Conservation (phyloP, 345 rosid genomes). For the Lumnitzera littorea region DNA sequence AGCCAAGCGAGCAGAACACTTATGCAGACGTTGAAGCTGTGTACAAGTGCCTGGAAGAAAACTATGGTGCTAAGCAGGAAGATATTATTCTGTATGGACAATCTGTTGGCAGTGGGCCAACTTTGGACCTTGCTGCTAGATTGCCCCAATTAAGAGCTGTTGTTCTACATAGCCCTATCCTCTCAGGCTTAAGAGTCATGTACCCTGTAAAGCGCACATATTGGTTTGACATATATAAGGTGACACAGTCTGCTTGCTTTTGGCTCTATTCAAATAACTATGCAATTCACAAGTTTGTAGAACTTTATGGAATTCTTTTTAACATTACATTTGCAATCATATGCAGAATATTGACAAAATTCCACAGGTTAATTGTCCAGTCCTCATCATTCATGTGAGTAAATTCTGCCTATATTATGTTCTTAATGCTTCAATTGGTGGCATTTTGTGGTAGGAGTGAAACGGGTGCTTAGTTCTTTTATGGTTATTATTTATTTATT, state of each 20-base stretch:
- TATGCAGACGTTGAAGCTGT: slow-evolving; percentile 96
- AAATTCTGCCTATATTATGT: neutral
- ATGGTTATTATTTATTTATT: too few species aligned
- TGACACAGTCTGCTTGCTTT: slow-evolving; percentile 13
- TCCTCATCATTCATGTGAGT: slow-evolving; percentile 93
- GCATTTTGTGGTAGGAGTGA: too few species aligned
- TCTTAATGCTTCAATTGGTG: too few species aligned
- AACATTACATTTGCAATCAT: slow-evolving; percentile 11
- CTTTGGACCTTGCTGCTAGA: slow-evolving; percentile 82
- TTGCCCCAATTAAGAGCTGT: slow-evolving; percentile 75
- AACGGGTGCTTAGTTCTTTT: too few species aligned
- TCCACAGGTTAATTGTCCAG: slow-evolving; percentile 86
- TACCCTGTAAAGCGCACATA: slow-evolving; percentile 93
- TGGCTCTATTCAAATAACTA: neutral
- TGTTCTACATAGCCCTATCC: slow-evolving; percentile 93
- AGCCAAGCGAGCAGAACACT: slow-evolving; percentile 99
- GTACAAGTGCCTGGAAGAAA: slow-evolving; percentile 90
- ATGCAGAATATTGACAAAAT: slow-evolving; percentile 95
- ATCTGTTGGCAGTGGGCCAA: slow-evolving; percentile 98
- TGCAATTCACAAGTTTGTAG: slow-evolving; percentile 4
- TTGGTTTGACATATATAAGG: slow-evolving; percentile 99
- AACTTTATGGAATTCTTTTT: slow-evolving; percentile 5
- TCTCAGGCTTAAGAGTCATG: slow-evolving; percentile 97
- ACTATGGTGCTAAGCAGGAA: slow-evolving; percentile 80
- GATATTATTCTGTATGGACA: slow-evolving; percentile 92